Conservation (phyloP, 2,329 filamentous ascomycete species). For the Cercospora brassicicola region DNA sequence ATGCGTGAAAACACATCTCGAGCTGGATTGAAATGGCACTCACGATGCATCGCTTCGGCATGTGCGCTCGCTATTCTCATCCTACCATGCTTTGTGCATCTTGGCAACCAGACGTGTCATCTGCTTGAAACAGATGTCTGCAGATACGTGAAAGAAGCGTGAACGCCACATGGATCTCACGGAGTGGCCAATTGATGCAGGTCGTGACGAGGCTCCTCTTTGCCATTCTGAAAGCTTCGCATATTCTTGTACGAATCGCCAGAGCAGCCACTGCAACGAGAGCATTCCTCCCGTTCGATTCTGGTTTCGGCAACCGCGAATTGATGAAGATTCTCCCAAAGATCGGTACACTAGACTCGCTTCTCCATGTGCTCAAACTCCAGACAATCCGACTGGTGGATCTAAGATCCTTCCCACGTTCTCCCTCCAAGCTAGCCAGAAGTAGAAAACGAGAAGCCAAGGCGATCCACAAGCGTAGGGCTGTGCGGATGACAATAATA, state of each 20-base stretch:
- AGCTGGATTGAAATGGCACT: too few relatives aligned
- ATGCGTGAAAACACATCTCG: neutral
- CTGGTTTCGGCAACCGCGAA: neutral
- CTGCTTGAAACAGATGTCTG: neutral
- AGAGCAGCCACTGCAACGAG: neutral
- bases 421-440: neutral
- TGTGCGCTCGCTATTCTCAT: neutral
- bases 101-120: neutral
- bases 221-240: neutral
- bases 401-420: conserved; percentile 1
- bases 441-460: conserved; percentile 9
- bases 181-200: neutral
- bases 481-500: conserved; percentile 5
- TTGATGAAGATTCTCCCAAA: neutral
- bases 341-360: neutral
- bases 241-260: neutral
- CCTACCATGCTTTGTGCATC: too few relatives aligned
- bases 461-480: neutral
- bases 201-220: neutral
- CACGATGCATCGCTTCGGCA: too few relatives aligned
- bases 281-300: neutral
- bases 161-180: neutral
- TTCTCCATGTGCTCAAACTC: neutral
- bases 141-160: neutral
- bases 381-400: neutral